Conservation (phyloP, 2,329 filamentous ascomycete genomes). For the Polychaeton citri region DNA sequence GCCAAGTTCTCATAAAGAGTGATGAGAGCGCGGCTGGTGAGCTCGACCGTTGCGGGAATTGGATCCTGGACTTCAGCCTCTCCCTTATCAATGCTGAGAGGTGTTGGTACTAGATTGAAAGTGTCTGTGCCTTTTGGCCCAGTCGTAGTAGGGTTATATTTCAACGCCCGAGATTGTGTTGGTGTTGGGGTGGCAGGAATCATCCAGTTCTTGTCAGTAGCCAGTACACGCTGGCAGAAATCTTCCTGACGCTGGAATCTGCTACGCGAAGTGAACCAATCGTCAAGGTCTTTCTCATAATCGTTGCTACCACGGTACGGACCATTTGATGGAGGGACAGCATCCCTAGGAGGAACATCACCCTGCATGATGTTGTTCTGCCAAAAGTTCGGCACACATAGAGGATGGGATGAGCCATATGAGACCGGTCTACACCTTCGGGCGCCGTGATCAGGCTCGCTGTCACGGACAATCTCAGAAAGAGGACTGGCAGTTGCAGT, state of each 20-base stretch:
- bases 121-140: conserved; percentile 3
- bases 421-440: background rate
- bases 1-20: conserved; percentile 29
- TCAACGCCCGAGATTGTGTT: background rate
- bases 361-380: background rate
- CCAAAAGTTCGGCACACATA: background rate
- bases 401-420: background rate
- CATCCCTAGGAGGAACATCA: too few species aligned
- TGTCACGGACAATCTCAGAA: background rate
- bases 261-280: conserved; percentile 26
- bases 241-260: conserved; percentile 20
- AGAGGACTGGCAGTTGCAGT: too few species aligned
- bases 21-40: conserved; percentile 26
- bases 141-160: too few species aligned
- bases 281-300: conserved; percentile 24
- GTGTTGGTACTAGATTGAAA: background rate
- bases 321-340: conserved; percentile 21
- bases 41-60: too few species aligned
- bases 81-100: conserved; percentile 4
- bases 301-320: conserved; percentile 2
- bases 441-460: background rate
- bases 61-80: conserved; percentile 10
- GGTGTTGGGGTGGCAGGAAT: background rate
- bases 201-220: conserved; percentile 1
- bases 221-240: conserved; percentile 13